A percentile compares a stretch with the other conserved stretches of the same genome.
Conservation (phyloP, 1,139 yeast genomes). For the Candida tunisiensis region DNA sequence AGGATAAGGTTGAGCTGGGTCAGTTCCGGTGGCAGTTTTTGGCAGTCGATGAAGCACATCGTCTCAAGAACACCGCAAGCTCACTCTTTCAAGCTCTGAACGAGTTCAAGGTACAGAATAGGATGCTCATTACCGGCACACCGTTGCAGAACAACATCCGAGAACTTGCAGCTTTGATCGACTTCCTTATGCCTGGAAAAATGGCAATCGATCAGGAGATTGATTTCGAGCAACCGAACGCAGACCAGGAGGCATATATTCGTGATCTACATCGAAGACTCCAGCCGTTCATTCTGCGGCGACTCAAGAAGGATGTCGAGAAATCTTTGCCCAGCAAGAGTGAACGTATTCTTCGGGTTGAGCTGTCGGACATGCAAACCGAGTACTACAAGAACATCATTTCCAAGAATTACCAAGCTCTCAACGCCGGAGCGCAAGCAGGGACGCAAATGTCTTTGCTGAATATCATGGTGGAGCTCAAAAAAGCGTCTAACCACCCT, state of each 20-base stretch:
- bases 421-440: slow-evolving; percentile 67
- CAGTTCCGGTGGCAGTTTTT: slow-evolving; percentile 84
- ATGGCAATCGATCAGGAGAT: slow-evolving; percentile 83
- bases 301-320: slow-evolving; percentile 94
- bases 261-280: slow-evolving; percentile 68
- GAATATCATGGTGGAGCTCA: slow-evolving; percentile 88
- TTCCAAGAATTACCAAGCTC: slow-evolving; percentile 79
- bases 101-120: slow-evolving; percentile 68
- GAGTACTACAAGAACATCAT: slow-evolving; percentile 87
- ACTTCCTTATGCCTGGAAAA: slow-evolving; percentile 92
- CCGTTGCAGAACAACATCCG: slow-evolving; percentile 92
- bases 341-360: slow-evolving; percentile 88
- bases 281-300: slow-evolving; percentile 81
- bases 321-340: slow-evolving; percentile 90
- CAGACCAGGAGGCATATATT: slow-evolving; percentile 75
- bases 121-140: slow-evolving; percentile 91
- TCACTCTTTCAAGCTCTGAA: slow-evolving; percentile 78
- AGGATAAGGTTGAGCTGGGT: slow-evolving; percentile 71
- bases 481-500: slow-evolving; percentile 95
- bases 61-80: slow-evolving; percentile 86
- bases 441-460: slow-evolving; percentile 70
- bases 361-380: slow-evolving; percentile 86
- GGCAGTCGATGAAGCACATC: slow-evolving; percentile 98
- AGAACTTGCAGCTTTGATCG: slow-evolving; percentile 87
- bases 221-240: slow-evolving; percentile 81